A percentile compares a stretch with the other conserved stretches of the same genome.
Conservation (phyloP, 495 filamentous ascomycete species). For the Lasiosphaeria hispida region DNA sequence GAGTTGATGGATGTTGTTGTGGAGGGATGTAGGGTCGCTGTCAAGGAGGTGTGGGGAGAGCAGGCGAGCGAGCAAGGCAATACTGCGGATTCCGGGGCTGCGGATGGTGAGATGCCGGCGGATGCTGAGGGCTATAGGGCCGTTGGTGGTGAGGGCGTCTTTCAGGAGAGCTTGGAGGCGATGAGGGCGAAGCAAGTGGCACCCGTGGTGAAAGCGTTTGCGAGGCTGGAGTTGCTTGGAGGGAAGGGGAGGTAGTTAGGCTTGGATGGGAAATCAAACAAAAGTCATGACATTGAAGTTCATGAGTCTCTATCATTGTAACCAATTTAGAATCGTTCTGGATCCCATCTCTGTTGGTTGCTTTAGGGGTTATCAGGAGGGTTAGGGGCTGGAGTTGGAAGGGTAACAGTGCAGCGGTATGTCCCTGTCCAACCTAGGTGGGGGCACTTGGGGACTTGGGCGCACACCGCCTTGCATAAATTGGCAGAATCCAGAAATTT, state of each 20-base stretch:
- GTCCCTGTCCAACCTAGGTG: too few relatives aligned
- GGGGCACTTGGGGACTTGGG: not conserved
- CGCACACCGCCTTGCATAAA: not conserved
- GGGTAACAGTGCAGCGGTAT: not conserved
- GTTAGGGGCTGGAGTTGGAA: not conserved
- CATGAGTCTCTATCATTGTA: not conserved
- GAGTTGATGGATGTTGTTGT: slow-evolving; percentile 67
- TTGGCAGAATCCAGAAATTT: slow-evolving; percentile 1
- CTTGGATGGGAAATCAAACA: not conserved
- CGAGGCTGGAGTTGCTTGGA: slow-evolving; percentile 49
- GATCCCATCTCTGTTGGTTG: not conserved
- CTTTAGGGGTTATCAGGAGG: not conserved
- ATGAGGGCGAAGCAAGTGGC: slow-evolving; percentile 43
- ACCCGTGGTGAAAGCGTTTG: slow-evolving; percentile 45
- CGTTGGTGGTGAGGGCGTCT: slow-evolving; percentile 50
- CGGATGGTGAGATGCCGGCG: slow-evolving; percentile 21
- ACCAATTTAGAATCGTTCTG: not conserved
- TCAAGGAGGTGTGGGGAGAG: slow-evolving; percentile 66
- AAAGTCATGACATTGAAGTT: slow-evolving; percentile 1
- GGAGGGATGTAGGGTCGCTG: slow-evolving; percentile 59
- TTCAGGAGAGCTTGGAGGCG: slow-evolving; percentile 49
- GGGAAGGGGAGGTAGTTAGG: slow-evolving; percentile 9
- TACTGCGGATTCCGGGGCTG: slow-evolving; percentile 18
- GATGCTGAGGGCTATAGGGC: slow-evolving; percentile 32
- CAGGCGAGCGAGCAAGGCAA: slow-evolving; percentile 21